A percentile compares a stretch with the other conserved stretches of the same genome.
These are phyloP conservation scores for Dactylis glomerata DNA, from an alignment of 176 grass and related monocot genomes.

Conservation along the genomic window DNA sequence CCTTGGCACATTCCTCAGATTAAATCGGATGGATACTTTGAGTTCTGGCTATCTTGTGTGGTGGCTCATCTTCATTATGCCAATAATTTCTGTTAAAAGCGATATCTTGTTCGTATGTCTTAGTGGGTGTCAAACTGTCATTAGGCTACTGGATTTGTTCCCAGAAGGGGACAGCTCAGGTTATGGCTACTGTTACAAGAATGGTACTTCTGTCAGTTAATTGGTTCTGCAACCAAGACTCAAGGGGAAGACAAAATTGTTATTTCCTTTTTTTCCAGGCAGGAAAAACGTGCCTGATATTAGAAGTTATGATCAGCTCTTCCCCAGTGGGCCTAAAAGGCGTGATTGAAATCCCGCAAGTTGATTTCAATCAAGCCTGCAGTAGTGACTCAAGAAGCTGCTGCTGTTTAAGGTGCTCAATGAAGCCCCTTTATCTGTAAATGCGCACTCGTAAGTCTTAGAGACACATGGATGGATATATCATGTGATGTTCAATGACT, in stretches of 20 bases:
- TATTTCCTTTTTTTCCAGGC: slow-evolving; percentile 42
- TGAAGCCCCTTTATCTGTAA: slow-evolving; percentile 1
- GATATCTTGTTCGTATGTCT: not conserved
- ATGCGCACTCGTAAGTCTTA: not conserved
- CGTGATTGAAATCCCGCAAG: not conserved
- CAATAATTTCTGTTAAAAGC: not conserved
- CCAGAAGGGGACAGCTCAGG: not conserved
- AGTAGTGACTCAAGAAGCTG: not conserved
- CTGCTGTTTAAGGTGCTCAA: slow-evolving; percentile 8
- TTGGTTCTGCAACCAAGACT: slow-evolving; percentile 25
- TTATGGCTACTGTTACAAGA: slow-evolving; percentile 26
- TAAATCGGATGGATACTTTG: not conserved
- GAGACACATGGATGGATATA: slow-evolving; percentile 20
- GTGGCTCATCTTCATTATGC: slow-evolving; percentile 12
- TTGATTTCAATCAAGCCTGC: slow-evolving; percentile 10
- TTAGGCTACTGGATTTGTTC: not conserved
- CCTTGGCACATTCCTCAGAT: not conserved
- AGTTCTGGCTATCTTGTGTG: slow-evolving; percentile 27
- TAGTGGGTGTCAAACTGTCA: slow-evolving; percentile 13
- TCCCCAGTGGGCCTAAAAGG: slow-evolving; percentile 22
- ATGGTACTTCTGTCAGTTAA: slow-evolving; percentile 12
- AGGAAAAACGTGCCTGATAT: slow-evolving; percentile 29
- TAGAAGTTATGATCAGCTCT: slow-evolving; percentile 25
- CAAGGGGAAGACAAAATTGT: not conserved
- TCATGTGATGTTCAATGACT: not conserved